Conservation (phyloP, 1,284 basidiomycete species). For the Leccinum solheimii region DNA sequence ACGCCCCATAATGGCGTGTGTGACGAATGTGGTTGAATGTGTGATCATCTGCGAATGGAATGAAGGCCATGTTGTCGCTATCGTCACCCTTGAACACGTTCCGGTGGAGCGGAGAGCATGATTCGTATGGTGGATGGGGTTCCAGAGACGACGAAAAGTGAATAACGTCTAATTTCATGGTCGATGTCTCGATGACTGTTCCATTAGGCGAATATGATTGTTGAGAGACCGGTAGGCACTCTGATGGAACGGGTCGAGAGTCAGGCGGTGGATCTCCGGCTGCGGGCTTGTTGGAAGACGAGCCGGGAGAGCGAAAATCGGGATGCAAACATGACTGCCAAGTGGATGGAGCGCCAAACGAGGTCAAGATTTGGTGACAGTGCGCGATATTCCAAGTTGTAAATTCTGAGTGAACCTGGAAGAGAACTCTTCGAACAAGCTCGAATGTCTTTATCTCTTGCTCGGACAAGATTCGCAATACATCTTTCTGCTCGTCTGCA, state of each 20-base stretch:
- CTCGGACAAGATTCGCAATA: slow-evolving; percentile 12
- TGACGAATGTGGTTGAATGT: slow-evolving; percentile 45
- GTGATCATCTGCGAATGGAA: slow-evolving; percentile 59
- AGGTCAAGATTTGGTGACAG: slow-evolving; percentile 19
- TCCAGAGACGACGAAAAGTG: slow-evolving; percentile 17
- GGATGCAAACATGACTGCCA: slow-evolving; percentile 23
- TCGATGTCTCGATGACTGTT: slow-evolving; percentile 10
- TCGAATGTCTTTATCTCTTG: neutral
- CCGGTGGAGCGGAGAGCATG: slow-evolving; percentile 46
- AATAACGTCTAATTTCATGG: slow-evolving; percentile 20
- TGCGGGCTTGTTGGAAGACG: neutral
- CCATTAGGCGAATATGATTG: slow-evolving; percentile 19
- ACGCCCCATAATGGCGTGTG: slow-evolving; percentile 41
- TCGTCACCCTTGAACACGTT: slow-evolving; percentile 59
- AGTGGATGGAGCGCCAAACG: slow-evolving; percentile 18
- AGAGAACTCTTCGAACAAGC: slow-evolving; percentile 22
- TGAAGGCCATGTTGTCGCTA: slow-evolving; percentile 50
- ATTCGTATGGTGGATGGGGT: slow-evolving; percentile 48
- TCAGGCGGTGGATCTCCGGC: neutral
- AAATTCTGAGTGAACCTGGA: slow-evolving; percentile 26
- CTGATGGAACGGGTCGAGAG: neutral
- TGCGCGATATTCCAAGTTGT: slow-evolving; percentile 20
- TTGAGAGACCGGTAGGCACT: slow-evolving; percentile 9
- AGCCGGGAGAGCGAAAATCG: slow-evolving; percentile 13
- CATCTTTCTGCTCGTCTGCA: slow-evolving; percentile 10